Conservation (phyloP, 2,329 filamentous ascomycete species). For the Clonostachys sp. region DNA sequence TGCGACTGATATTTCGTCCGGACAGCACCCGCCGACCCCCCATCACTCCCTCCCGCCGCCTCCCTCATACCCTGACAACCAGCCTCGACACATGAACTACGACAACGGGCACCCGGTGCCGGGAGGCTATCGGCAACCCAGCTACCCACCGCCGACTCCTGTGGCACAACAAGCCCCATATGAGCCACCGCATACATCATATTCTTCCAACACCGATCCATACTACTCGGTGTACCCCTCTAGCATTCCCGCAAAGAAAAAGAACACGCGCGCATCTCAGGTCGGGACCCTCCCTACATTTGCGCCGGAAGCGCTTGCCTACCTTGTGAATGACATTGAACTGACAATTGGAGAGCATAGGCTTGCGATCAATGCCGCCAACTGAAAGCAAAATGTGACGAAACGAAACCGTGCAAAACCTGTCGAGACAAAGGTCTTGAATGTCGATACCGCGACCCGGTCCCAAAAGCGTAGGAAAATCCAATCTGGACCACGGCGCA, state of each 20-base stretch:
- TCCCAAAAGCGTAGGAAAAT: conserved; percentile 75
- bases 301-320: background rate
- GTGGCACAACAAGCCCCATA: conserved; percentile 30
- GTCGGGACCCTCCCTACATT: conserved; percentile 24
- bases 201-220: conserved; percentile 26
- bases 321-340: conserved; percentile 1
- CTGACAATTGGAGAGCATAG: conserved; percentile 30
- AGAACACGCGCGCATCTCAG: conserved; percentile 62
- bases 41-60: conserved; percentile 22
- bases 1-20: conserved; percentile 25
- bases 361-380: conserved; percentile 88
- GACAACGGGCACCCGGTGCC: conserved; percentile 41
- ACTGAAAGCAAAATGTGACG: conserved; percentile 88
- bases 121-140: conserved; percentile 30
- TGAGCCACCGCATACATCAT: conserved; percentile 22
- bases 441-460: conserved; percentile 87
- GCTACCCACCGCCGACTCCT: conserved; percentile 31
- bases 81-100: conserved; percentile 48
- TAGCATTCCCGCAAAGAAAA: conserved; percentile 44
- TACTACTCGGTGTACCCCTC: conserved; percentile 37
- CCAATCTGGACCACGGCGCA: background rate
- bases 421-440: conserved; percentile 82
- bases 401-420: conserved; percentile 76
- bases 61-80: conserved; percentile 36
- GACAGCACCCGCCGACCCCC: conserved; percentile 20